Evolutionary conservation across 208 protist species (phyloP).

Genomic region (Acanthamoeba culbertsoni): DNA sequence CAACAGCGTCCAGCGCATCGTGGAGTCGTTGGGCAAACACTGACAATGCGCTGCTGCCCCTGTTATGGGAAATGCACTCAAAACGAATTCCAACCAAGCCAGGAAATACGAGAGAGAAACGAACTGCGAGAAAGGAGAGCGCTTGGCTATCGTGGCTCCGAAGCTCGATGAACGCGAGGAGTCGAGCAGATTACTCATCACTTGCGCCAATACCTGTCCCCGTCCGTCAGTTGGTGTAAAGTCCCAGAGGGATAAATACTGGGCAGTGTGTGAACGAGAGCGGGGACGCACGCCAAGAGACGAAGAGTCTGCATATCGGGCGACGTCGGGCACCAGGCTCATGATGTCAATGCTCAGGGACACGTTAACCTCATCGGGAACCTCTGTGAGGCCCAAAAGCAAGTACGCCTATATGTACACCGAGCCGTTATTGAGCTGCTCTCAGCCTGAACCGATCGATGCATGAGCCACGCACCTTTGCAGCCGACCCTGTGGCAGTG

Average conservation of each 20-base stretch:
- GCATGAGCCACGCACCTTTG: neutral
- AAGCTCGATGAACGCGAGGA: neutral
- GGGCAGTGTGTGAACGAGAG: neutral
- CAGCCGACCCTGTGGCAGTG: neutral
- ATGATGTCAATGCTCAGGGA: neutral
- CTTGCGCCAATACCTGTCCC: neutral
- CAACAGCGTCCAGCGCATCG: neutral
- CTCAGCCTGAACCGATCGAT: neutral
- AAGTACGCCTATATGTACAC: neutral
- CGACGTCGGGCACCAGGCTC: neutral
- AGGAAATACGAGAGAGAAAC: too few species aligned
- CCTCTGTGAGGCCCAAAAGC: conserved; percentile 15
- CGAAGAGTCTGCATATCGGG: neutral
- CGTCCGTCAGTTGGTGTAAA: neutral
- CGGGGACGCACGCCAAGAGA: neutral
- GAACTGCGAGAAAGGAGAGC: too few species aligned
- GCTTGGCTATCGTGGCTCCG: too few species aligned
- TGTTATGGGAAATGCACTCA: too few species aligned
- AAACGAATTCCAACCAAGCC: too few species aligned
- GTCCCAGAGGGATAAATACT: neutral
- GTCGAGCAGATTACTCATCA: neutral
- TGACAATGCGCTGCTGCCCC: too few species aligned
- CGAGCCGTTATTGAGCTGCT: too few species aligned
- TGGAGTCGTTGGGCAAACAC: neutral
- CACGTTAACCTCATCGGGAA: conserved; percentile 14